These are phyloP conservation scores for Phaffomyces opuntiae DNA, from an alignment of 805 yeast species.

Conservation along the genomic window DNA sequence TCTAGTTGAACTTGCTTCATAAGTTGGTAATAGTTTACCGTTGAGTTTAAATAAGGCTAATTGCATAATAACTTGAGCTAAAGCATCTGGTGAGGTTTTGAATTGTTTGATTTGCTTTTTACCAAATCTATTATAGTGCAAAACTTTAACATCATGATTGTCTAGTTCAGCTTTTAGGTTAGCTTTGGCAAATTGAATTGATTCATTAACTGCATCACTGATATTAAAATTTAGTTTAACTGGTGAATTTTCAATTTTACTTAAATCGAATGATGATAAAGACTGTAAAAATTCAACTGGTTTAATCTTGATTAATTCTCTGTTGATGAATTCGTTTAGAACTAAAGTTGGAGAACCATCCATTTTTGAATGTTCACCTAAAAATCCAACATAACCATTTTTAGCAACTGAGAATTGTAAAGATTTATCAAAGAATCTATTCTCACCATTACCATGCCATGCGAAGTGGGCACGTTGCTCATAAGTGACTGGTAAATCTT, in stretches of 20 bases:
- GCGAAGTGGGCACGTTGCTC: conserved; percentile 77
- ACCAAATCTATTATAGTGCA: conserved; percentile 81
- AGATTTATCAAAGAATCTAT: conserved; percentile 90
- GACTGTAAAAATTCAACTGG: conserved; percentile 21
- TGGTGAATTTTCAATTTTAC: conserved; percentile 5
- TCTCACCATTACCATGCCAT: conserved; percentile 95
- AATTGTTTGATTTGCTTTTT: conserved; percentile 77
- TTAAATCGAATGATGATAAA: conserved; percentile 8
- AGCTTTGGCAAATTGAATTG: conserved; percentile 48
- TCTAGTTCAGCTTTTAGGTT: conserved; percentile 48
- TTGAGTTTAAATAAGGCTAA: conserved; percentile 80
- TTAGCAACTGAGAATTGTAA: conserved; percentile 73
- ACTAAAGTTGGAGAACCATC: conserved; percentile 95
- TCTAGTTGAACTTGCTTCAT: conserved; percentile 94
- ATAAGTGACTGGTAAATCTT: conserved; percentile 59
- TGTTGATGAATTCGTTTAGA: conserved; percentile 69
- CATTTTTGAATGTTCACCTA: conserved; percentile 97
- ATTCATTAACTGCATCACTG: conserved; percentile 39
- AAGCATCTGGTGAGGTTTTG: conserved; percentile 90
- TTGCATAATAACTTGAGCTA: conserved; percentile 84
- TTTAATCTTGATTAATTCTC: conserved; percentile 45
- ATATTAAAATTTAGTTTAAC: conserved; percentile 50
- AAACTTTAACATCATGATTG: conserved; percentile 67
- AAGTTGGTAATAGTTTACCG: conserved; percentile 80
- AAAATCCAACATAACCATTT: conserved; percentile 85